phyloP scores from a whole-genome alignment of 768 basidiomycete species.

The Pleurotus salmoneostramineus region DNA sequence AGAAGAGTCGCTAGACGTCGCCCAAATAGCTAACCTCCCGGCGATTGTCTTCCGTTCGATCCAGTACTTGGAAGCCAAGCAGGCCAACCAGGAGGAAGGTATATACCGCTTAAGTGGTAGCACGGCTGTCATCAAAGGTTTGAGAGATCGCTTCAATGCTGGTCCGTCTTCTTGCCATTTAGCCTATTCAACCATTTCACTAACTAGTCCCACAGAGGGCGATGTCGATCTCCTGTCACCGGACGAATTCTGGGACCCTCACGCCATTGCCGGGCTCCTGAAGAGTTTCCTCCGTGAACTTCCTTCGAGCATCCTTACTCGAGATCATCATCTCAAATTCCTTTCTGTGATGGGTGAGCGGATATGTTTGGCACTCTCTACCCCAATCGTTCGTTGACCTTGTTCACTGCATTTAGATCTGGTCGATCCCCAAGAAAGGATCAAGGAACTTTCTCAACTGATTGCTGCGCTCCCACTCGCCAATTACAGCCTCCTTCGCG shows the following conservation, averaged over 20 bases:
- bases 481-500: slow-evolving; percentile 92
- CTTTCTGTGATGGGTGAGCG: slow-evolving; percentile 87
- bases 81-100: slow-evolving; percentile 95
- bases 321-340: slow-evolving; percentile 88
- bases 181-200: slow-evolving; percentile 4
- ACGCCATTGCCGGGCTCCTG: slow-evolving; percentile 92
- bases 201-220: slow-evolving; percentile 60
- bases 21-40: slow-evolving; percentile 86
- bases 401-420: slow-evolving; percentile 55
- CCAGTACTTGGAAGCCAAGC: slow-evolving; percentile 90
- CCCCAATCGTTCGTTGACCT: slow-evolving; percentile 11
- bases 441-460: slow-evolving; percentile 80
- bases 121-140: slow-evolving; percentile 88
- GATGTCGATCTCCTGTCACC: slow-evolving; percentile 86
- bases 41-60: slow-evolving; percentile 95
- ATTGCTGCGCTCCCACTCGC: slow-evolving; percentile 85
- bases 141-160: slow-evolving; percentile 90
- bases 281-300: slow-evolving; percentile 93
- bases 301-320: slow-evolving; percentile 88
- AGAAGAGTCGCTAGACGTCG: slow-evolving; percentile 84
- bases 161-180: slow-evolving; percentile 45
- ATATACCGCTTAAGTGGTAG: slow-evolving; percentile 96
- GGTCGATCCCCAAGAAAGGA: slow-evolving; percentile 82
- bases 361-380: slow-evolving; percentile 1
- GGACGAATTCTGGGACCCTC: slow-evolving; percentile 96